Base-by-base conservation (phyloP, 2,329 filamentous ascomycete species). In the Phialophora expanda region DNA sequence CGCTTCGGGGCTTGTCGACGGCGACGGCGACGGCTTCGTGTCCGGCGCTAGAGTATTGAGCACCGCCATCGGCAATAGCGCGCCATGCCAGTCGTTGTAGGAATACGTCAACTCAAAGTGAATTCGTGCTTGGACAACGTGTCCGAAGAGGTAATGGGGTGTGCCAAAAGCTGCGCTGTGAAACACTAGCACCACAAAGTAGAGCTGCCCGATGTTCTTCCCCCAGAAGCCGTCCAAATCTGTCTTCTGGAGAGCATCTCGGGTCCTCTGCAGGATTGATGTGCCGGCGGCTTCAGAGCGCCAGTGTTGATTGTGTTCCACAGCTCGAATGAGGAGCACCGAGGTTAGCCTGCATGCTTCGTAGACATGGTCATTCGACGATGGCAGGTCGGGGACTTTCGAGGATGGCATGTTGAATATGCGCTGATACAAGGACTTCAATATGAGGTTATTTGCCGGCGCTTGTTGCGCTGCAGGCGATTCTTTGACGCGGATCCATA, bases 31-130 rank as follows among this genome's bases (percentile, higher is more conserved):
- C 7, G 12, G 7, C 32, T 50, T 46, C 44, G 20, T 41, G 20
- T 17, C 24, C 28, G 46, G 48, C 48, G 62, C 60, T n/a, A 67
- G 24, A 28, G 61, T 59, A 24, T 60, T 62, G 38, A 65, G 55
- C 1, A 44, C 56, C 38, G 65, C 28, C 66, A 67, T 67, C n/a
- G 66, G 62, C 26, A 38, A 32, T 46, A 67, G 17, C 17, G 59
- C 62, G 12, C 62, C 66, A 61, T 65, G 58, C 66, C 66, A 67
- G 24, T 67, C 66, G 26, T 58, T 51, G 44, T 65, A 60, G 8
- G 44, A 53, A 24, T 67, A 67, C 12, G 62, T 67, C 54, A 65
- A 17, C 24, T 65, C 58, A 34, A 65, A 67, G 26, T 59, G 62
- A 20, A 65, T 34, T 38, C 58, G 65, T 22, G 26, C 41, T 20